Evolutionary conservation across 176 grass and related monocot genomes (phyloP), one percentile per base, ranked within the genome.

Genomic region (Oryza punctata): DNA sequence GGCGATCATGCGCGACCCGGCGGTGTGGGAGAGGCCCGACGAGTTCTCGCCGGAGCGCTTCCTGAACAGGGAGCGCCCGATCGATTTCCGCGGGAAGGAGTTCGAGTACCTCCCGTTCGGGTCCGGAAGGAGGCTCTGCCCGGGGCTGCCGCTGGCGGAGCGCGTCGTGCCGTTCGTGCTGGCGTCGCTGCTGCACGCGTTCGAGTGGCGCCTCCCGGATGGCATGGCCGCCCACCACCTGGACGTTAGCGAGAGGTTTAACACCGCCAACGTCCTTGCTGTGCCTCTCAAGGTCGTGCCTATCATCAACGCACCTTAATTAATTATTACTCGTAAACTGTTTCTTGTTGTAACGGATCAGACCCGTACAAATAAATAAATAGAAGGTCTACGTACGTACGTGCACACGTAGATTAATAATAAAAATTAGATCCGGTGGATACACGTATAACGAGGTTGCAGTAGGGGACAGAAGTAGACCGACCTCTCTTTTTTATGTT

Each of bases 91-190:
- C 13, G 88, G 77, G 3, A 64, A 79, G 30, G 40, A 75, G 21
- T 86, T 40, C 18, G 79, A 74, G 66, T 86, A 74, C 50, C 12
- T 90, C 29, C 77, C 88, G 5, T 90, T 90, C 59, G 84, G 88
- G 15, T 72, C 54, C 0, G 88, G 88, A 0, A 33, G 79, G 50
- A 21, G 73, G 72, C 40, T 23, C 9, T 90, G 88, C 50, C 88
- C 88, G 7, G 88, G 88, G 10, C 25, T 81, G 70, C 37, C 82
- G n/a, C 26, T 85, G 27, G 88, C 77, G 11, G 37, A 70, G 30
- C 73, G 52, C 50, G 59, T 90, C 3, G 65, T 90, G 61, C 78
- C 77, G 3, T 47, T 76, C 19, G 6, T 85, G 1, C 32, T 90
- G 10, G 78, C 67, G 19, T 60, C 76, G 35, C 24, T 90, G 54